These are phyloP conservation scores for Neofusicoccum umdonicola DNA, from an alignment of 2,329 filamentous ascomycete genomes.

Conservation along the genomic window DNA sequence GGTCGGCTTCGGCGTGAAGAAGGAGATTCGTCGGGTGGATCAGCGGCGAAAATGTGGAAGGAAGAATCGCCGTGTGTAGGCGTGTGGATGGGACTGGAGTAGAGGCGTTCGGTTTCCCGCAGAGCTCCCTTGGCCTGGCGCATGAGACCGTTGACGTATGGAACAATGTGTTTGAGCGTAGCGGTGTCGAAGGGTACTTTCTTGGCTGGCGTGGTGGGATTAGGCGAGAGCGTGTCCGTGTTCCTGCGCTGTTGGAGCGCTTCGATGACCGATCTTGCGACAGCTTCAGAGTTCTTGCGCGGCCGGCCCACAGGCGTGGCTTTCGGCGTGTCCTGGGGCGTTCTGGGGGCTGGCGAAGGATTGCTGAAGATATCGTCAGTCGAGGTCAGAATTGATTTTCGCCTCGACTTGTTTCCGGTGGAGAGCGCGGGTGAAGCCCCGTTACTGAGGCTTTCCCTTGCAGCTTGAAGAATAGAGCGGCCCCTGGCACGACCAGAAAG, in stretches of 20 bases:
- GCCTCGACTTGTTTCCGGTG: constrained; percentile 15
- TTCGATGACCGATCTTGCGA: constrained; percentile 62
- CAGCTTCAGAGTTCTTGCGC: constrained; percentile 56
- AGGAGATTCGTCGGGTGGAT: constrained; percentile 9
- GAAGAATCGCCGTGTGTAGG: constrained; percentile 32
- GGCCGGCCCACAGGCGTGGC: constrained; percentile 43
- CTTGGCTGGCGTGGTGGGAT: constrained; percentile 35
- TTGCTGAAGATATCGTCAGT: constrained; percentile 36
- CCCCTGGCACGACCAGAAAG: not conserved
- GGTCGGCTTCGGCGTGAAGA: constrained; percentile 13
- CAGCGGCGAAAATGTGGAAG: constrained; percentile 30
- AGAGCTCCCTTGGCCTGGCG: constrained; percentile 49
- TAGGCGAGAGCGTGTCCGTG: constrained; percentile 26
- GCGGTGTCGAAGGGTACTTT: constrained; percentile 67
- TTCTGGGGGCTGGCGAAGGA: constrained; percentile 28
- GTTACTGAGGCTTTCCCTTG: constrained; percentile 1
- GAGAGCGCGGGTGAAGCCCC: constrained; percentile 7
- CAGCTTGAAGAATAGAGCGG: constrained; percentile 2
- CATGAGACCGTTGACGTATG: constrained; percentile 49
- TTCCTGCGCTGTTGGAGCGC: constrained; percentile 54
- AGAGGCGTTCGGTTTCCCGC: constrained; percentile 48
- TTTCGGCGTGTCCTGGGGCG: constrained; percentile 28
- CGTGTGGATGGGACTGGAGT: constrained; percentile 42
- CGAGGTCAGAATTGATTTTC: constrained; percentile 35
- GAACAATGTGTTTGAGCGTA: constrained; percentile 62